Evolutionary conservation across 176 grass and related monocot species (phyloP), one percentile per base, ranked within the genome.

Genomic region (Avena insularis): DNA sequence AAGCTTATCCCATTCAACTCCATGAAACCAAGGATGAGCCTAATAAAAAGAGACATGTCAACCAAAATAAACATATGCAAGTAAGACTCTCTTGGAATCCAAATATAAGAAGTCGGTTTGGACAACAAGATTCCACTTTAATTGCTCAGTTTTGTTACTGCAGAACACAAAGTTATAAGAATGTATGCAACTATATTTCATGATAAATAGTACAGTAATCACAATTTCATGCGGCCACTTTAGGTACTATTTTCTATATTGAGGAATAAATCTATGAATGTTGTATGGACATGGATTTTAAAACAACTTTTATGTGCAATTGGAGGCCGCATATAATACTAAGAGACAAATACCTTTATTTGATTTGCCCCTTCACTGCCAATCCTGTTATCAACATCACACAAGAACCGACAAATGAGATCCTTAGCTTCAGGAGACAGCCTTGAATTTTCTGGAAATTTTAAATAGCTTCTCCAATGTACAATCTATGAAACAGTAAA

Each of bases 381-480:
- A 91, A 97, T 79, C 85, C 97, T 93, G 80, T 92, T 92, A 55
- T 99, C 97, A 82, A 95, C 97, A 86, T 99, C 97, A 87, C 97
- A 99, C 72, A 99, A 86, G 72, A 99, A 94, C 79, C 92, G 95
- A 73, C 88, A 91, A 79, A 99, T 99, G 66, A 99, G 90, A 92
- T 96, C 91, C 54, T 85, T 94, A 78, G 97, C 93, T 89, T 99
- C 97, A 79, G 87, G 71, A 78, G 97, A 91, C 80, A 99, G 84
- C 72, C 81, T 93, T 59, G 90, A 87, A 76, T 99, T 94, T 79
- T 99, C 97, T 33, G 97, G 94, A 96, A 99, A 99, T 80, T 92
- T 99, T 86, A 99, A 83, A 89, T 99, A 90, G 87, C 90, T 94
- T 93, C 92, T 96, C 97, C 97, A 99, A 62, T 99, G 92, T 83